Evolutionary conservation across 768 basidiomycete genomes (phyloP), one percentile per base, ranked within the genome.

Genomic region (Amanita fuliginea): DNA sequence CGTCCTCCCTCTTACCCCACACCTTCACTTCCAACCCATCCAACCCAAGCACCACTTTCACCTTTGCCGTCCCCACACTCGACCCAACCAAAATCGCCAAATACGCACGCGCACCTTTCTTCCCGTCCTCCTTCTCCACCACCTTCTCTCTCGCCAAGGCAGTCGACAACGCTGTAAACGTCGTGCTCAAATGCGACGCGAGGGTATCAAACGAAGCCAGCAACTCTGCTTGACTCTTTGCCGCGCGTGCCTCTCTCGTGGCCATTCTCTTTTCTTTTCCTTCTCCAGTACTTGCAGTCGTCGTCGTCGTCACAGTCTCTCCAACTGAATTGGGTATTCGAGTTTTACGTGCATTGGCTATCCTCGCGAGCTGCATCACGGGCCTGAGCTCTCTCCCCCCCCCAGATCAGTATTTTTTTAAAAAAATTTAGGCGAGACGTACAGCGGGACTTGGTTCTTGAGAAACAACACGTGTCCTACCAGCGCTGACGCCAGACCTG

Each of bases 371-470:
- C 22, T 24, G 22, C 22, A 24, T 24, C 22, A 24, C 22, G 22
- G 22, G 22, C 5, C 22, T 24, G 22, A 24, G 22, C 22, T 24
- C 22, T 24, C 22, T 5, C 5, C 22, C 2, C 3, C 5, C 22
- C 5, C 5, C 22, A 6, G 30, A 18, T 26, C 0, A 44, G 14
- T 22, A 26, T 7, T n/a, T n/a, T n/a, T n/a, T n/a, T n/a, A n/a
- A n/a, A n/a, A n/a, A n/a, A n/a, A n/a, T n/a, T n/a, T n/a, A n/a
- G n/a, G n/a, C n/a, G n/a, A n/a, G 26, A 26, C 85, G 64, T 57
- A 88, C 86, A 88, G 79, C 1, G 86, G 86, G 0, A 88, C 70
- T 56, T 89, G 86, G 54, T 75, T 82, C 60, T 89, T 90, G 49
- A 89, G 66, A 58, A 85, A 90, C 14, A 89, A 61, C 2, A 87